These are phyloP conservation scores for Chalciporus piperatus DNA, from an alignment of 768 basidiomycete genomes.

Conservation along the genomic window DNA sequence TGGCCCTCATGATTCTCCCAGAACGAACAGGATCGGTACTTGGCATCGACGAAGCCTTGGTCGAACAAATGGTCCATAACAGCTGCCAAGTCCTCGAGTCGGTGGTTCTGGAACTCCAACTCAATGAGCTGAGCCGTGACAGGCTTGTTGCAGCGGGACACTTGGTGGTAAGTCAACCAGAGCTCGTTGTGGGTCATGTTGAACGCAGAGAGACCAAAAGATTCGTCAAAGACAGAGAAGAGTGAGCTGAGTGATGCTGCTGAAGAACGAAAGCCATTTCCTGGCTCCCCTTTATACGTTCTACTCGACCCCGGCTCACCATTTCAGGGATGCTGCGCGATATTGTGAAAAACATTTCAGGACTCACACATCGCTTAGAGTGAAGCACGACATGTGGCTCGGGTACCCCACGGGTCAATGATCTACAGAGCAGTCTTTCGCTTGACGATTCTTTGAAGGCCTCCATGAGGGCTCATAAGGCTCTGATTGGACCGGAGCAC, in stretches of 20 bases:
- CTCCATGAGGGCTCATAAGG: no score
- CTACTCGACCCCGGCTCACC: neutral
- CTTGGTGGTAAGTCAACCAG: slow-evolving; percentile 49
- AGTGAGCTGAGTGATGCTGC: neutral
- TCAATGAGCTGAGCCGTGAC: slow-evolving; percentile 47
- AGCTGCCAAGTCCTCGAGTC: slow-evolving; percentile 45
- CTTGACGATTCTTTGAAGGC: no score
- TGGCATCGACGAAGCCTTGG: slow-evolving; percentile 46
- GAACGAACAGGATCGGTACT: slow-evolving; percentile 40
- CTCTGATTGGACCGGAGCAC: no score
- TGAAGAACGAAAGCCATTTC: neutral
- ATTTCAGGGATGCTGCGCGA: no score
- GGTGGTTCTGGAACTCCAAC: slow-evolving; percentile 40
- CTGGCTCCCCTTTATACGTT: slow-evolving; percentile 9
- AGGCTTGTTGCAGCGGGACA: slow-evolving; percentile 41
- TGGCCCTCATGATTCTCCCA: slow-evolving; percentile 43
- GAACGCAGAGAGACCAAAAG: slow-evolving; percentile 4
- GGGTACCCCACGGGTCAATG: no score
- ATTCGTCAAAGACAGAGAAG: neutral
- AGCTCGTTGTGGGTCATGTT: slow-evolving; percentile 38
- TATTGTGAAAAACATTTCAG: no score
- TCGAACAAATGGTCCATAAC: slow-evolving; percentile 45
- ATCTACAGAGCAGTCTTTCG: no score
- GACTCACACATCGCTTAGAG: no score
- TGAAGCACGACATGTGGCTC: no score